A percentile compares a stretch with the other conserved stretches of the same genome.
Evolutionary conservation across 2,329 filamentous ascomycete genomes (phyloP).

Genomic region (Fusarium xylarioides): DNA sequence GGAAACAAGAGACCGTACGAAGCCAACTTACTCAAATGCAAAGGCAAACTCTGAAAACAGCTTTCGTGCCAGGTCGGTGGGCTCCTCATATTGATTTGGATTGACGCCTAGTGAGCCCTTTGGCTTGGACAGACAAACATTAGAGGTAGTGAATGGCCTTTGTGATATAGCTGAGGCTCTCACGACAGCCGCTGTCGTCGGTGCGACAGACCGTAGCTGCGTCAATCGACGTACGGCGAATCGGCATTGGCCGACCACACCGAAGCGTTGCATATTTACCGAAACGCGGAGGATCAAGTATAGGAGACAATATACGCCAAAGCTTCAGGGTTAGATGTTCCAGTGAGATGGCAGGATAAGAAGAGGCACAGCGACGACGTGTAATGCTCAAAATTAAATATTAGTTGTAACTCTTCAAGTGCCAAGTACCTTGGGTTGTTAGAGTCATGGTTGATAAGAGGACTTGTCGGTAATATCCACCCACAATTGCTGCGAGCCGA

Average conservation of each 20-base stretch:
- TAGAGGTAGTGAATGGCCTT: slow-evolving; percentile 26
- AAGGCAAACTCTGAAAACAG: slow-evolving; percentile 48
- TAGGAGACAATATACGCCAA: neutral
- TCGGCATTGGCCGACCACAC: slow-evolving; percentile 41
- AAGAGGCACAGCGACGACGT: neutral
- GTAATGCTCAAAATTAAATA: neutral
- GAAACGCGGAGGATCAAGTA: neutral
- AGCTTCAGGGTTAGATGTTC: neutral
- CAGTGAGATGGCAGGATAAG: neutral
- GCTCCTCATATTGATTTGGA: slow-evolving; percentile 31
- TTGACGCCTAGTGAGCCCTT: slow-evolving; percentile 36
- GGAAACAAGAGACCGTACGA: neutral
- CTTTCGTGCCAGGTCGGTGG: slow-evolving; percentile 34
- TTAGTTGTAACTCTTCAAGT: neutral
- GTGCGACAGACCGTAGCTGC: slow-evolving; percentile 25
- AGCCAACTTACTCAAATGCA: slow-evolving; percentile 49
- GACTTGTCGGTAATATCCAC: slow-evolving; percentile 37
- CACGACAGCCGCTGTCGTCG: slow-evolving; percentile 12
- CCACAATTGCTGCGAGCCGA: slow-evolving; percentile 30
- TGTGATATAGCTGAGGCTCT: slow-evolving; percentile 3
- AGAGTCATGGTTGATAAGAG: slow-evolving; percentile 35
- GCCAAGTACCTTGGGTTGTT: neutral
- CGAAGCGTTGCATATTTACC: slow-evolving; percentile 36
- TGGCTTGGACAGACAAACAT: slow-evolving; percentile 28
- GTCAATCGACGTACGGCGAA: slow-evolving; percentile 34